These are phyloP conservation scores for Solanum tarijense DNA, from an alignment of 257 asterid species.

Conservation along the genomic window DNA sequence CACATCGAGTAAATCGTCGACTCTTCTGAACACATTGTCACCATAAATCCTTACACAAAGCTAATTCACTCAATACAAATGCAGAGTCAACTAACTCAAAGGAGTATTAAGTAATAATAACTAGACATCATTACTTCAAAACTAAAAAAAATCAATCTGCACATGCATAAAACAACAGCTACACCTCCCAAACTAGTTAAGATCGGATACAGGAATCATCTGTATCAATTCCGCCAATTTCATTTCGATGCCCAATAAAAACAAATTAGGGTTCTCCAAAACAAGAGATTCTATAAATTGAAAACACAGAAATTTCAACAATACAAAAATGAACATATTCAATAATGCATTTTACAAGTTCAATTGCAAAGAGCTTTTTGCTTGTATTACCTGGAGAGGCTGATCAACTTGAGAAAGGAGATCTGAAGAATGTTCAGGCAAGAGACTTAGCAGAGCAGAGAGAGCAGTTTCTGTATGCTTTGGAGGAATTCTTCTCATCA, in stretches of 20 bases:
- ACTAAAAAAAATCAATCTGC: not conserved
- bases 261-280: not conserved
- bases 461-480: slow-evolving; percentile 78
- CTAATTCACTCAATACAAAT: not conserved
- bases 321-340: not conserved
- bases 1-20: not conserved
- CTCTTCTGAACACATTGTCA: not conserved
- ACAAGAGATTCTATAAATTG: not conserved
- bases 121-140: not conserved
- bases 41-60: not conserved
- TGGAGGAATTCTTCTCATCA: slow-evolving; percentile 96
- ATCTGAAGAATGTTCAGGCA: slow-evolving; percentile 90
- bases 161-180: not conserved
- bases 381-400: slow-evolving; percentile 70
- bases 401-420: slow-evolving; percentile 97
- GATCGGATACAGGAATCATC: not conserved
- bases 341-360: not conserved
- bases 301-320: not conserved
- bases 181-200: not conserved
- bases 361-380: not conserved
- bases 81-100: not conserved
- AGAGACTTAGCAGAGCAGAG: slow-evolving; percentile 77
- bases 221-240: not conserved
- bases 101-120: not conserved
- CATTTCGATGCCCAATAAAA: not conserved